These are phyloP conservation scores for Apiospora malaysiana DNA, from an alignment of 2,329 filamentous ascomycete genomes.

Conservation along the genomic window DNA sequence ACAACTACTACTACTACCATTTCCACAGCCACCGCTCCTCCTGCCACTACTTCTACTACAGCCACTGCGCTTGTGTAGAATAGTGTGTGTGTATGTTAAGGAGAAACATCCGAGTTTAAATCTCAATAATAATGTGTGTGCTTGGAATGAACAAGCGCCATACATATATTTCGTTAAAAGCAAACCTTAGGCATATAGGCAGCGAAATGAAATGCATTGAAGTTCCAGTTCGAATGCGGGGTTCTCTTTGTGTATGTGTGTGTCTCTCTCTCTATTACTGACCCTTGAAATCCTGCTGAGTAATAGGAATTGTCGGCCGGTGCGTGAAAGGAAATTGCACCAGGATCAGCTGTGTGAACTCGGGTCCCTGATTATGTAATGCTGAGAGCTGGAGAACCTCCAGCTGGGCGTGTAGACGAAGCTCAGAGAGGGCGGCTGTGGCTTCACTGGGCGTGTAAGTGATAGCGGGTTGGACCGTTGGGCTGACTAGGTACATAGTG, in stretches of 20 bases:
- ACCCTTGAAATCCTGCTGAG: neutral
- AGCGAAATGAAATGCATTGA: slow-evolving; percentile 10
- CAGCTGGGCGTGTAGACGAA: neutral
- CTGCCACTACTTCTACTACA: neutral
- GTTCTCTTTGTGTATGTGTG: neutral
- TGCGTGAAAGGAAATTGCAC: too few relatives aligned
- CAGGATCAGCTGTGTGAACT: neutral
- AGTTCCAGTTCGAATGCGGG: neutral
- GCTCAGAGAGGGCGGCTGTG: neutral
- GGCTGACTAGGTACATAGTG: neutral
- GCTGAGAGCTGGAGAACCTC: neutral
- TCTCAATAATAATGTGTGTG: slow-evolving; percentile 1
- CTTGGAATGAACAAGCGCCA: neutral
- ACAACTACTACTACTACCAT: slow-evolving; percentile 20
- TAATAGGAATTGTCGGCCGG: neutral
- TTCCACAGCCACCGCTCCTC: neutral
- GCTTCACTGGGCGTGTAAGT: neutral
- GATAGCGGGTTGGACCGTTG: neutral
- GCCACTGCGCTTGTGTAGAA: neutral
- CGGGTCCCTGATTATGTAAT: neutral
- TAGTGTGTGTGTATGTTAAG: neutral
- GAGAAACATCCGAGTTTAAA: neutral
- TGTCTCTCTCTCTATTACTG: neutral
- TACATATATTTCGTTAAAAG: neutral
- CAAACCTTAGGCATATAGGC: slow-evolving; percentile 14